phyloP scores from a whole-genome alignment of 2,329 filamentous ascomycete species.

The Byssoonygena ceratinophila region DNA sequence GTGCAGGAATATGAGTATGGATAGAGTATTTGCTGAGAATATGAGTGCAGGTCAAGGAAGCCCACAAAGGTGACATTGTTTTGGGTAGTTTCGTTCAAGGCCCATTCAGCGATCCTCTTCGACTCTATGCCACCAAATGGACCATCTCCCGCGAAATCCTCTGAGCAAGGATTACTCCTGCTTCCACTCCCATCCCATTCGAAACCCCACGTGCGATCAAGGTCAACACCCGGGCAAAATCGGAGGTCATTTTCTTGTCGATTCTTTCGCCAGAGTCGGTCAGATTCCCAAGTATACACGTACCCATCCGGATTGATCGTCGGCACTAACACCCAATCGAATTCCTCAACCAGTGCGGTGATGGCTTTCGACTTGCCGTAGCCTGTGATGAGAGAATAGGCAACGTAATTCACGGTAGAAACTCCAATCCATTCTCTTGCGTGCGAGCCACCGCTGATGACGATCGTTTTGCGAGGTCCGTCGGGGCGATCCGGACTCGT shows the following conservation, averaged over 20 bases:
- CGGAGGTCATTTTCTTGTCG: slow-evolving; percentile 69
- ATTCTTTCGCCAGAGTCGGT: slow-evolving; percentile 92
- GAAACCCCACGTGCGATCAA: slow-evolving; percentile 78
- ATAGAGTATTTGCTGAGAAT: slow-evolving; percentile 88
- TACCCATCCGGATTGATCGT: slow-evolving; percentile 90
- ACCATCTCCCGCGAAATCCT: slow-evolving; percentile 72
- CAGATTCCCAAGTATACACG: slow-evolving; percentile 81
- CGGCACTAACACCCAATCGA: slow-evolving; percentile 81
- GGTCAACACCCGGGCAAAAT: slow-evolving; percentile 78
- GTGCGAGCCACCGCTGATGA: slow-evolving; percentile 78
- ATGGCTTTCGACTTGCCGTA: slow-evolving; percentile 63
- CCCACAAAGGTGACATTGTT: slow-evolving; percentile 69
- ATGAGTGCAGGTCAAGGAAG: slow-evolving; percentile 83
- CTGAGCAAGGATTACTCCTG: slow-evolving; percentile 73
- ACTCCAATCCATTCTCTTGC: slow-evolving; percentile 94
- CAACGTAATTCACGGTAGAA: slow-evolving; percentile 80
- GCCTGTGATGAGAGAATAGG: slow-evolving; percentile 74
- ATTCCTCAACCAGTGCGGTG: slow-evolving; percentile 67
- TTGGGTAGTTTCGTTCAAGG: slow-evolving; percentile 60
- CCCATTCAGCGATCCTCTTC: slow-evolving; percentile 66
- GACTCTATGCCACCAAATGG: slow-evolving; percentile 80
- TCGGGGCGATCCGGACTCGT: slow-evolving; percentile 37
- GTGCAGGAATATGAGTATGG: slow-evolving; percentile 81
- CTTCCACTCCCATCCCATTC: slow-evolving; percentile 63
- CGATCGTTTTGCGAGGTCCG: slow-evolving; percentile 58